A percentile compares a stretch with the other conserved stretches of the same genome.
Conservation (phyloP, 2,329 filamentous ascomycete species). For the Diaporthe aspalathi region DNA sequence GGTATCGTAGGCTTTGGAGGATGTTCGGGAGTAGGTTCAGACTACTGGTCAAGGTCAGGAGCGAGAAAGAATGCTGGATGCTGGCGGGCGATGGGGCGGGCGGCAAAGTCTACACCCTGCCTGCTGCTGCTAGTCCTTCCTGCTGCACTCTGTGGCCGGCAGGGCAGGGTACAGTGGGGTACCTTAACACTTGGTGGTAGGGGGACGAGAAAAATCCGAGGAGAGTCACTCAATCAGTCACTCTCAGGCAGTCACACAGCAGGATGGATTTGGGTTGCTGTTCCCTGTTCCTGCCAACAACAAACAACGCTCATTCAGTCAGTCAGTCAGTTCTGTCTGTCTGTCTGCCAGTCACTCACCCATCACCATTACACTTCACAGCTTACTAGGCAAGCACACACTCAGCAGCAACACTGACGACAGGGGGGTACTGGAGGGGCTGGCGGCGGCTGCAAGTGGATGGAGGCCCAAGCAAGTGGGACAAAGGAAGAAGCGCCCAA, state of each 20-base stretch:
- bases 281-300: conserved; percentile 5
- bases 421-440: too few relatives aligned
- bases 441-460: background rate
- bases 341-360: too few relatives aligned
- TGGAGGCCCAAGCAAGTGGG: conserved; percentile 23
- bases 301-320: background rate
- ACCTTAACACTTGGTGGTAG: background rate
- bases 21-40: conserved; percentile 11
- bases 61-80: conserved; percentile 31
- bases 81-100: conserved; percentile 13
- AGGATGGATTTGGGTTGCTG: conserved; percentile 3
- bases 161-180: background rate
- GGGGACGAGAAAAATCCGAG: conserved; percentile 29
- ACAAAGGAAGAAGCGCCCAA: conserved; percentile 9
- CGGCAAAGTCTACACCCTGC: conserved; percentile 8
- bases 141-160: background rate
- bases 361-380: too few relatives aligned
- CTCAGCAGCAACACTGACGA: background rate
- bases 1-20: conserved; percentile 16
- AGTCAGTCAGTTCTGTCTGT: too few relatives aligned
- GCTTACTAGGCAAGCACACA: background rate
- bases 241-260: background rate
- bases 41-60: conserved; percentile 18
- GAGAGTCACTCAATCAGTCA: conserved; percentile 21
- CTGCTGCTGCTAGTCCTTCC: background rate